Evolutionary conservation across 1,139 yeast species (phyloP).

Genomic region (Scheffersomyces insectosa): DNA sequence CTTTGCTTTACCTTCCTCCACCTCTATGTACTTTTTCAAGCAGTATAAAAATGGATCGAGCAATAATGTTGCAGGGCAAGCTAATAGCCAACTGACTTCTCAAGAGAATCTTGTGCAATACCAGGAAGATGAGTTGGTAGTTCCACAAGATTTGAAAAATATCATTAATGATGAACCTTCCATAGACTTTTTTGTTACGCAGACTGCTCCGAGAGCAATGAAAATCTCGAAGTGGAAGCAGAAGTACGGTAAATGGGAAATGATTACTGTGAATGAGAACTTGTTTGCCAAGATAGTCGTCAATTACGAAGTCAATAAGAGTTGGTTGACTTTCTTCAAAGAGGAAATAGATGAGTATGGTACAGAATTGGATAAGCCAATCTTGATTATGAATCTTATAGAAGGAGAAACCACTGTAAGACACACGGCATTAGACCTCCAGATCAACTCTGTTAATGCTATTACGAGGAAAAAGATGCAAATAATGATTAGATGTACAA

Average conservation of each 20-base stretch:
- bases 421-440: slow-evolving; percentile 44
- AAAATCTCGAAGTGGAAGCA: slow-evolving; percentile 48
- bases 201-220: slow-evolving; percentile 35
- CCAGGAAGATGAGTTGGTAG: slow-evolving; percentile 18
- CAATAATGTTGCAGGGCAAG: slow-evolving; percentile 3
- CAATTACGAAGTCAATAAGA: slow-evolving; percentile 31
- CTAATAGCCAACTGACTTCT: slow-evolving; percentile 1
- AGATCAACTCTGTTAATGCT: slow-evolving; percentile 33
- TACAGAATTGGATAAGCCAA: slow-evolving; percentile 39
- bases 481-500: slow-evolving; percentile 38
- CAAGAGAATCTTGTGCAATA: not conserved
- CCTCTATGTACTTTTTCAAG: slow-evolving; percentile 44
- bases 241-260: slow-evolving; percentile 48
- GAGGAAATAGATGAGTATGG: slow-evolving; percentile 36
- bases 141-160: slow-evolving; percentile 41
- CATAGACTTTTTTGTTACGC: slow-evolving; percentile 40
- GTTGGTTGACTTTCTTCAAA: slow-evolving; percentile 46
- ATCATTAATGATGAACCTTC: slow-evolving; percentile 41
- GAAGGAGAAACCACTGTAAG: slow-evolving; percentile 25
- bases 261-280: slow-evolving; percentile 39
- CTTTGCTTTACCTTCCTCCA: slow-evolving; percentile 49
- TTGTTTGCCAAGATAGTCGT: slow-evolving; percentile 41
- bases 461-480: slow-evolving; percentile 29
- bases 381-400: slow-evolving; percentile 35
- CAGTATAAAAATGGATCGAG: slow-evolving; percentile 21